These are phyloP conservation scores for Cladosporium phlei DNA, from an alignment of 2,329 filamentous ascomycete genomes.

Conservation along the genomic window DNA sequence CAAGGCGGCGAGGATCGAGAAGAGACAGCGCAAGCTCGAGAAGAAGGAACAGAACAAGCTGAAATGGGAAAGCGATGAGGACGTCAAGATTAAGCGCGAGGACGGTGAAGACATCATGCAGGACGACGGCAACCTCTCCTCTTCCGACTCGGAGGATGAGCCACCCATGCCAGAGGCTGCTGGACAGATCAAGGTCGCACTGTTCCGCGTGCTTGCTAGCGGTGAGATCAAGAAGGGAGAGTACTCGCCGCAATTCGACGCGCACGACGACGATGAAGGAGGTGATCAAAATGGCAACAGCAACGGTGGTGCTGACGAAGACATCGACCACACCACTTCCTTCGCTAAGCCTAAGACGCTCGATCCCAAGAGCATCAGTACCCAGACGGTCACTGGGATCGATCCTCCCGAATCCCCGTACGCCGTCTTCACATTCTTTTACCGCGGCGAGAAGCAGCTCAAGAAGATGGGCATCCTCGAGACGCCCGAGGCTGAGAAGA, in stretches of 20 bases:
- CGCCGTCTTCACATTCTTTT: constrained; percentile 96
- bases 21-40: constrained; percentile 58
- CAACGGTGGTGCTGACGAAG: constrained; percentile 63
- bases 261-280: constrained; percentile 84
- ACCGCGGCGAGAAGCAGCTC: constrained; percentile 89
- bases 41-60: constrained; percentile 65
- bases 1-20: constrained; percentile 72
- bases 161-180: constrained; percentile 84
- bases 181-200: constrained; percentile 95
- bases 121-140: constrained; percentile 64
- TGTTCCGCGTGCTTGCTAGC: constrained; percentile 91
- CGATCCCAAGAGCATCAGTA: constrained; percentile 96
- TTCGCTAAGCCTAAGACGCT: constrained; percentile 95
- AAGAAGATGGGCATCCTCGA: constrained; percentile 91
- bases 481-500: constrained; percentile 55
- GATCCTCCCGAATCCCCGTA: constrained; percentile 95
- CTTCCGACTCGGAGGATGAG: constrained; percentile 72
- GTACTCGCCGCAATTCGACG: constrained; percentile 95
- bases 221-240: constrained; percentile 97
- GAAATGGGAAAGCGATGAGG: constrained; percentile 53
- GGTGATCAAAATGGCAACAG: constrained; percentile 48
- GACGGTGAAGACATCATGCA: constrained; percentile 60
- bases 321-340: constrained; percentile 94
- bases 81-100: constrained; percentile 36
- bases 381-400: constrained; percentile 97